Evolutionary conservation across 2,329 filamentous ascomycete species (phyloP), one percentile per base, ranked within the genome.

Genomic region (Scorias spongiosa): DNA sequence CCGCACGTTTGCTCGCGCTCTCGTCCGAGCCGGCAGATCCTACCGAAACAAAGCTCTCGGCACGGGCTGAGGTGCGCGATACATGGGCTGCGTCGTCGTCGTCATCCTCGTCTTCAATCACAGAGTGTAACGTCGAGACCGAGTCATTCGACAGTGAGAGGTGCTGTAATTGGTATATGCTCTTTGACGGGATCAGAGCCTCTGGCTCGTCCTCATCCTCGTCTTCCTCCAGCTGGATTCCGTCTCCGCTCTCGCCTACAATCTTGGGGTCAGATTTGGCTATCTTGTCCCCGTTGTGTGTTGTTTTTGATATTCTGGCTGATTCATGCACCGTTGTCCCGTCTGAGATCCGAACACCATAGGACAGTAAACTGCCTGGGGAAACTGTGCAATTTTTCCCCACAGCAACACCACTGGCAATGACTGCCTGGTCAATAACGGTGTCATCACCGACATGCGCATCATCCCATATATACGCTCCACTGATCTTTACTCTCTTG

Each of bases 381-480:
- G 79, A 73, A 47, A 96, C 66, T 6, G 63, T 74, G 55, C 80
- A 83, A 43, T 75, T 73, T 53, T 78, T 80, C 17, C 87, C 87
- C 44, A 98, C 66, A 1, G 72, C 67, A 14, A 74, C 82, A 40
- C 77, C 75, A 54, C 80, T 78, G 4, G 84, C 91, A 43, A 98
- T 67, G 37, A 98, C 77, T 1, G 86, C 80, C 50, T 78, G 74
- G 8, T 74, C 71, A 40, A 98, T 68, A 18, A 73, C 73, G 12
- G 81, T 72, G 15, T 79, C 80, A 56, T 95, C 85, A 1, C 78
- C 82, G 51, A 98, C 76, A 5, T 74, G 74, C 0, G 78, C 78
- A 53, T 87, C 76, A 54, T 95, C 85, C 88, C 89, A 96, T 49
- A 98, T 76, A 54, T 86, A 89, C 17, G 84, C 81, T 52, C 85